Evolutionary conservation across 2,329 filamentous ascomycete species (phyloP), one percentile per base, ranked within the genome.

Genomic region (Nakataea oryzae): DNA sequence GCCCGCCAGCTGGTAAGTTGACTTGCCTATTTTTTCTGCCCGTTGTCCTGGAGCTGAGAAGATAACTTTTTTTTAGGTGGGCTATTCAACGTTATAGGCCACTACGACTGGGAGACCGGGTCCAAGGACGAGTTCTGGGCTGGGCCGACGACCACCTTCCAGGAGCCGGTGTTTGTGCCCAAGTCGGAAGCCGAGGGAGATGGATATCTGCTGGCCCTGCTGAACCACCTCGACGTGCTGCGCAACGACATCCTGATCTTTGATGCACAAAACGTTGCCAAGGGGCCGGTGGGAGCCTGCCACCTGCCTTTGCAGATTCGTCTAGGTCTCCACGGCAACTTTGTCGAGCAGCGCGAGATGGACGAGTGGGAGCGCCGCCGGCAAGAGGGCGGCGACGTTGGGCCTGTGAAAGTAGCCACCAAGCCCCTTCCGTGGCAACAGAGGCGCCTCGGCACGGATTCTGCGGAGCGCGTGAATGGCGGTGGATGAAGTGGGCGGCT

Each of bases 131-230:
- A 76, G 13, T 81, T 74, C 66, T 80, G 75, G 62, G 73, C 77
- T 0, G 78, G 79, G 0, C 72, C 70, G 4, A 79, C 74, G 1
- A 74, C 73, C 29, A 79, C 78, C 0, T 79, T 82, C 64, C 81
- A 83, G 67, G 81, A 84, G 64, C 81, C 81, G 0, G 76, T 79
- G 0, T 84, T 84, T 62, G 77, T 83, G 14, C 80, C 81, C 0
- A 71, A 72, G 34, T 68, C 69, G 0, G 74, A 71, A 0, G 70
- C 62, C 1, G 80, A 83, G 65, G 80, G 79, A 0, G 79, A 83
- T 61, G 81, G 81, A 1, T 82, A 80, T 65, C 73, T 75, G 65
- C 74, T 81, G 41, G 77, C 77, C 26, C 71, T 79, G 60, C 69
- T 78, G 54, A 79, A 79, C 64, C 73, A 76, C 61, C 73, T 80